Conservation (phyloP, 108 stramenopile genomes). For the Cylindrotheca closterium region DNA sequence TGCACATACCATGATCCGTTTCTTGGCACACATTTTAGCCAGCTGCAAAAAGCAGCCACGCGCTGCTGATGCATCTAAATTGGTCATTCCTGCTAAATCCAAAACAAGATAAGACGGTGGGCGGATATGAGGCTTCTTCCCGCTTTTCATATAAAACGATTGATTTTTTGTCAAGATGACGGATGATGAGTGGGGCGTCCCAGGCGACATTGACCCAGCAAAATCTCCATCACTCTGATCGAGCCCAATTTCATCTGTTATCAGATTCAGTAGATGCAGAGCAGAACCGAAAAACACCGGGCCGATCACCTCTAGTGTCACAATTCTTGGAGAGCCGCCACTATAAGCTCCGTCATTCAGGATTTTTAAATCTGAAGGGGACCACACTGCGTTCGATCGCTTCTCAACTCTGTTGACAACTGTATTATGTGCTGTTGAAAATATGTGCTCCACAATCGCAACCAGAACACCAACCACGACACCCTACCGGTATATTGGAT, state of each 20-base stretch:
- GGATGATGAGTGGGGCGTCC: slow-evolving; percentile 11
- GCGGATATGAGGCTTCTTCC: background rate
- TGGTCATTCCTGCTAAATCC: slow-evolving; percentile 66
- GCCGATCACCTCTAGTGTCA: slow-evolving; percentile 71
- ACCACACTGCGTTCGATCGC: slow-evolving; percentile 76
- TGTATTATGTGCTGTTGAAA: slow-evolving; percentile 64
- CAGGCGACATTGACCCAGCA: background rate
- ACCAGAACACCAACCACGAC: slow-evolving; percentile 73
- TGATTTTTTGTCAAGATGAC: background rate
- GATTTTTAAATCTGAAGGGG: slow-evolving; percentile 57
- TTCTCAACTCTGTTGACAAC: slow-evolving; percentile 52
- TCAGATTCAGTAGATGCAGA: slow-evolving; percentile 51
- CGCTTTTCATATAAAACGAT: background rate
- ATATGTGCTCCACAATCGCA: slow-evolving; percentile 75
- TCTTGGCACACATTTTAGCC: slow-evolving; percentile 65
- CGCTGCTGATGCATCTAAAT: slow-evolving; percentile 75
- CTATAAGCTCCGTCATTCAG: slow-evolving; percentile 68
- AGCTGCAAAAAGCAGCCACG: slow-evolving; percentile 80
- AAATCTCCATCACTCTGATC: slow-evolving; percentile 31
- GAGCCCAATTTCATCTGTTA: slow-evolving; percentile 57
- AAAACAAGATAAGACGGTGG: slow-evolving; percentile 71
- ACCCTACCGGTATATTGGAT: slow-evolving; percentile 30
- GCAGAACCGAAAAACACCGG: slow-evolving; percentile 83
- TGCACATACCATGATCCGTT: slow-evolving; percentile 67
- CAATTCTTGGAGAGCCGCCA: slow-evolving; percentile 40